These are phyloP conservation scores for Dryas alaskensis DNA, from an alignment of 306 rosid species.

Conservation along the genomic window DNA sequence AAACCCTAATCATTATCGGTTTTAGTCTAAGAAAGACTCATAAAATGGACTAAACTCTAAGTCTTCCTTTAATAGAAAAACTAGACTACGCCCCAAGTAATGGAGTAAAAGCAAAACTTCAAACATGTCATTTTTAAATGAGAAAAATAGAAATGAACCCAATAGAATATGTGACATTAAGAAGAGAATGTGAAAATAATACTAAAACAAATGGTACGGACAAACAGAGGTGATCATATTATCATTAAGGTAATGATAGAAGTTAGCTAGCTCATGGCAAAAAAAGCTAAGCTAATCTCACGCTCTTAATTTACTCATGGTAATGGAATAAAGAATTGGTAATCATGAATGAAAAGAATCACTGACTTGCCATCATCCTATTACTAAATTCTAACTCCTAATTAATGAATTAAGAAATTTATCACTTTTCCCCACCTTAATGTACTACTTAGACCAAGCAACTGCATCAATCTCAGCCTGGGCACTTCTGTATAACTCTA, in stretches of 20 bases:
- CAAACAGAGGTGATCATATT: background rate
- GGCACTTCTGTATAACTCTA: conserved; percentile 44
- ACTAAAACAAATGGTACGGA: background rate
- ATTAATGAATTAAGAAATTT: background rate
- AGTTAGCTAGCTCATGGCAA: background rate
- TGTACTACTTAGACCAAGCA: conserved; percentile 33
- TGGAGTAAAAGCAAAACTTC: too few species aligned
- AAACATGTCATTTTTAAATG: too few species aligned
- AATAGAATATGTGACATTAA: background rate
- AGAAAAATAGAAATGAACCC: background rate
- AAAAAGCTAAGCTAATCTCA: background rate
- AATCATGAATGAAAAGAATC: conserved; percentile 13
- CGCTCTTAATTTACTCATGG: background rate
- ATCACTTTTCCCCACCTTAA: background rate
- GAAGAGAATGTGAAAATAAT: background rate
- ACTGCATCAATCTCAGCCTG: conserved; percentile 40
- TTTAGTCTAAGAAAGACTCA: too few species aligned
- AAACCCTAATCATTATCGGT: too few species aligned
- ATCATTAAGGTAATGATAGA: background rate
- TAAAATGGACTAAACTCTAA: too few species aligned
- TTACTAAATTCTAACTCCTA: background rate
- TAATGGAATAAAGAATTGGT: background rate
- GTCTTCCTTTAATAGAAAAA: too few species aligned
- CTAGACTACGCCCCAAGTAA: too few species aligned
- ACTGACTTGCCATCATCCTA: background rate